Evolutionary conservation across 2,329 filamentous ascomycete species (phyloP).

Genomic region (Uncinocarpus reesii): DNA sequence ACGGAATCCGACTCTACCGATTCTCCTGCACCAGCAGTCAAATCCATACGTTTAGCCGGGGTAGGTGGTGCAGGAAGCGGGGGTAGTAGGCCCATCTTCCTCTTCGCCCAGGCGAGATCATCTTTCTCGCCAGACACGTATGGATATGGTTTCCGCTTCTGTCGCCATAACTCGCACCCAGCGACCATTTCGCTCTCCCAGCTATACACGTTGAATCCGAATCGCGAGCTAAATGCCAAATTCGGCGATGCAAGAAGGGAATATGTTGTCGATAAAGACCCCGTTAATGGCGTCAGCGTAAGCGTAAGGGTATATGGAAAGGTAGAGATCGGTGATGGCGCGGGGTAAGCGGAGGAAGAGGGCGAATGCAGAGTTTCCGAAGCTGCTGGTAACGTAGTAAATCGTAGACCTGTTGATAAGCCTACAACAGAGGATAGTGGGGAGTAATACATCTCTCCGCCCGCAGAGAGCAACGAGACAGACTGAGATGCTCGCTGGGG

Average conservation of each 20-base stretch:
- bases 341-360: constrained; percentile 14
- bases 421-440: constrained; percentile 89
- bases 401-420: constrained; percentile 76
- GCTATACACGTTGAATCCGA: constrained; percentile 97
- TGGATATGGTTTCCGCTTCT: constrained; percentile 22
- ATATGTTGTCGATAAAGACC: constrained; percentile 82
- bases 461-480: constrained; percentile 76
- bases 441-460: constrained; percentile 91
- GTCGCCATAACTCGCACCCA: constrained; percentile 86
- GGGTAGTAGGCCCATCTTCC: constrained; percentile 25
- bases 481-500: constrained; percentile 42
- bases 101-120: constrained; percentile 37
- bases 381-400: constrained; percentile 66
- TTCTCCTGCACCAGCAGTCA: constrained; percentile 15
- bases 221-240: constrained; percentile 75
- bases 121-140: constrained; percentile 39
- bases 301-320: constrained; percentile 90
- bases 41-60: constrained; percentile 21
- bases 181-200: constrained; percentile 92
- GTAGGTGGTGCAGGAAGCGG: constrained; percentile 4
- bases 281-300: constrained; percentile 88
- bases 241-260: constrained; percentile 76
- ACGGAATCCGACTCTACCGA: constrained; percentile 60
- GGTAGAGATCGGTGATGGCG: constrained; percentile 45
- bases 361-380: constrained; percentile 21